Base-by-base conservation (phyloP, 805 yeast species). In the Kluyveromyces nonfermentans region DNA sequence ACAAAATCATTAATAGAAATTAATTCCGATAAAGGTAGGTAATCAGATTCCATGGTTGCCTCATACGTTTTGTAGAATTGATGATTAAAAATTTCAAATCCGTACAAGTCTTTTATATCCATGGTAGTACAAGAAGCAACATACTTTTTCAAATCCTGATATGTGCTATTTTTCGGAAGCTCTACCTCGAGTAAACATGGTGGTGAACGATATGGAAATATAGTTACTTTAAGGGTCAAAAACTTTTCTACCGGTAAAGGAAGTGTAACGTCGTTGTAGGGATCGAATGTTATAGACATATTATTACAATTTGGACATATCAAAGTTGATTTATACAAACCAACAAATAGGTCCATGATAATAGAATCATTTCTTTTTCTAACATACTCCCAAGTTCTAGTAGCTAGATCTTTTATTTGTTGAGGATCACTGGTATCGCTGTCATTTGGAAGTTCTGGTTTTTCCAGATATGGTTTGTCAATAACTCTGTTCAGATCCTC, bases 231-330 rank as follows among this genome's bases (percentile, higher is more conserved):
- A 34, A 79, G 81, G 28, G 68, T 64, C 96, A 97, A 89, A 39
- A 73, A 69, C 40, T 79, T 75, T 38, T 76, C 75, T 2, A 82
- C 76, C 0, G 97, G 97, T 19, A 90, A 68, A 0, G 97, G 97
- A 36, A 90, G 66, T 0, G 98, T 88, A 50, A 90, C 66, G 57
- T 88, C 96, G 64, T 80, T 86, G 57, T 79, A 90, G 0, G 98
- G 97, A 60, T 90, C 98, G 65, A 89, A 93, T 0, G 97, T 89
- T 20, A 90, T 74, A 21, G 94, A 82, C 7, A 85, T 75, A 52
- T 82, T 82, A 16, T 72, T 59, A 63, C 98, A 93, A 7, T 66
- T 79, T 0, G 97, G 97, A 58, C 98, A 90, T 10, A 82, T 73
- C 43, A 93, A 69, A 0, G 96, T 88, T 1, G 96, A 87, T 62